Evolutionary conservation across 495 filamentous ascomycete genomes (phyloP).

Genomic region (Sabuloglossum arenarium): DNA sequence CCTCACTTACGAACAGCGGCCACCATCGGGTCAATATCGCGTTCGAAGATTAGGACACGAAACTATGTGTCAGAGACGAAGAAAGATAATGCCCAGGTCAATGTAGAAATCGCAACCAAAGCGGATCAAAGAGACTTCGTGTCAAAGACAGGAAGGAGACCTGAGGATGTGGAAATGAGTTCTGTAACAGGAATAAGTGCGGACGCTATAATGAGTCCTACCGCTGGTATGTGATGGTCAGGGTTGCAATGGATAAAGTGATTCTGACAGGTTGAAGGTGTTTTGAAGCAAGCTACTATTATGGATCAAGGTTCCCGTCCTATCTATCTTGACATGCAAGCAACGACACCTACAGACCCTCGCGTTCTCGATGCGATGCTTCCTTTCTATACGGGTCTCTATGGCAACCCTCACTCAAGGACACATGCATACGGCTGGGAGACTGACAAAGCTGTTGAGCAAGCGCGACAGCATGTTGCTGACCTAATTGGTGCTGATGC

Average conservation of each 20-base stretch:
- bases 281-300: slow-evolving; percentile 78
- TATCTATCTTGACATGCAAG: slow-evolving; percentile 97
- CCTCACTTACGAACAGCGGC: slow-evolving; percentile 24
- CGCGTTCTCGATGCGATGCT: slow-evolving; percentile 93
- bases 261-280: slow-evolving; percentile 23
- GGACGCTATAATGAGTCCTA: slow-evolving; percentile 56
- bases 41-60: slow-evolving; percentile 18
- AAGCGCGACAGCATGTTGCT: slow-evolving; percentile 66
- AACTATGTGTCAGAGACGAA: slow-evolving; percentile 74
- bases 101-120: slow-evolving; percentile 59
- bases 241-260: not conserved
- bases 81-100: slow-evolving; percentile 59
- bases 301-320: slow-evolving; percentile 89
- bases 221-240: slow-evolving; percentile 33
- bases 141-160: slow-evolving; percentile 42
- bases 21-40: slow-evolving; percentile 12
- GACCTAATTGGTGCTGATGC: slow-evolving; percentile 78
- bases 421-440: slow-evolving; percentile 99
- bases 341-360: slow-evolving; percentile 89
- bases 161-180: slow-evolving; percentile 26
- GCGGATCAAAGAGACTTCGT: slow-evolving; percentile 66
- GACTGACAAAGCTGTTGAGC: slow-evolving; percentile 79
- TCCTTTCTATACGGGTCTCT: slow-evolving; percentile 78
- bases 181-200: slow-evolving; percentile 39
- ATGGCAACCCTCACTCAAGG: slow-evolving; percentile 92